Base-by-base conservation (phyloP, 169 alveolate species). In the Plasmodium gonderi region DNA sequence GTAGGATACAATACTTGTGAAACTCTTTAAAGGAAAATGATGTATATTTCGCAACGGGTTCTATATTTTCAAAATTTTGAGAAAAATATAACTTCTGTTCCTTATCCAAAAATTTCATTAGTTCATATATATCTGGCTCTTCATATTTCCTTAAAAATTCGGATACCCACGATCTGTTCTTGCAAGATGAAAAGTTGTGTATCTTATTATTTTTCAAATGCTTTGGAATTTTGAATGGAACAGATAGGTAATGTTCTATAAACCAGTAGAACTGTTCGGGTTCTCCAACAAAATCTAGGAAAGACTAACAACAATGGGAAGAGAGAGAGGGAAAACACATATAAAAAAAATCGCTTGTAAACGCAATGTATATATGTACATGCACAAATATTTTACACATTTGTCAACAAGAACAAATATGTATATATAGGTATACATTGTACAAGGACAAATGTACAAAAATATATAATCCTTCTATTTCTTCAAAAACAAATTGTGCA, bases 251-350 rank as follows among this genome's bases (percentile, higher is more conserved):
- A 75, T 85, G 65, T 3, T 85, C 87, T 20, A 85, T 44, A 17
- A 85, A 85, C 92, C 92, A 85, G 51, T 85, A 74, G 40, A 85
- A 85, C n/a, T 85, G 92, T 31, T 85, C 92, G 12, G 92, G 92
- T 33, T 85, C 92, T n/a, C 33, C 79, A 8, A 85, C 72, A 38
- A 85, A 85, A 40, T 85, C 92, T 44, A 85, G 79, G 79, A 85
- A 85, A 40, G 92, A 33, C 92, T 82, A 75, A 14, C 26, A 78
- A 78, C n/a, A 9, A 47, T 44, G 65, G 14, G 5, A 31, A 26
- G 36, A 23, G 74, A 17, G 51, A 38, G 11, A 12, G 76, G 60
- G 45, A 4, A 7, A 3, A 44, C 20, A 76, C 23, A 44, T 5
- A 26, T 9, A 76, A 2, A 11, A 14, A 31, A 9, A 12, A 3